Percentiles rank a stretch among this genome's conserved stretches.
Evolutionary conservation across 2,329 filamentous ascomycete genomes (phyloP).

Genomic region (Fusarium mexicanum): DNA sequence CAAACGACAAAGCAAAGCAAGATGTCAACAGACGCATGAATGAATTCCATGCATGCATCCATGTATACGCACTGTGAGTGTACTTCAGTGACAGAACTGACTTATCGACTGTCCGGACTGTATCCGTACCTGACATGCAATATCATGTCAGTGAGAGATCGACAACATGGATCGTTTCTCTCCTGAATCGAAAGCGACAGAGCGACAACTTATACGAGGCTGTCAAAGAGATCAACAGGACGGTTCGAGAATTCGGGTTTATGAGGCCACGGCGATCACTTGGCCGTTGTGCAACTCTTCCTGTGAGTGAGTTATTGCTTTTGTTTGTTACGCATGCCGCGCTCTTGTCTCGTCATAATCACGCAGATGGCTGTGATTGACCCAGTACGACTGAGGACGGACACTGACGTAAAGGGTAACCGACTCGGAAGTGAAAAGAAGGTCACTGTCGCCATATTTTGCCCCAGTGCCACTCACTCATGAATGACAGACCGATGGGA

Average conservation of each 20-base stretch:
- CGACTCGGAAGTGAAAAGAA: background rate
- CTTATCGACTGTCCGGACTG: background rate
- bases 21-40: background rate
- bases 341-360: background rate
- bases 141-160: conserved; percentile 6
- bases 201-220: conserved; percentile 14
- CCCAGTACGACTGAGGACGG: background rate
- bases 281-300: background rate
- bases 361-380: background rate
- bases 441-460: background rate
- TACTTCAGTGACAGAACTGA: background rate
- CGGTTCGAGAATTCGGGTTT: background rate
- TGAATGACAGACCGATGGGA: background rate
- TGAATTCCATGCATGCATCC: background rate
- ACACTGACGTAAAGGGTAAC: background rate
- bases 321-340: background rate
- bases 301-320: background rate
- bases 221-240: conserved; percentile 7
- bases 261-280: conserved; percentile 8
- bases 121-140: background rate
- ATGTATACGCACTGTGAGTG: background rate
- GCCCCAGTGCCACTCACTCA: background rate
- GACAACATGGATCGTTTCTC: conserved; percentile 18
- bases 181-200: background rate
- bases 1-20: background rate